Conservation (phyloP, 768 basidiomycete species). For the Macrolepiota fuliginosa region DNA sequence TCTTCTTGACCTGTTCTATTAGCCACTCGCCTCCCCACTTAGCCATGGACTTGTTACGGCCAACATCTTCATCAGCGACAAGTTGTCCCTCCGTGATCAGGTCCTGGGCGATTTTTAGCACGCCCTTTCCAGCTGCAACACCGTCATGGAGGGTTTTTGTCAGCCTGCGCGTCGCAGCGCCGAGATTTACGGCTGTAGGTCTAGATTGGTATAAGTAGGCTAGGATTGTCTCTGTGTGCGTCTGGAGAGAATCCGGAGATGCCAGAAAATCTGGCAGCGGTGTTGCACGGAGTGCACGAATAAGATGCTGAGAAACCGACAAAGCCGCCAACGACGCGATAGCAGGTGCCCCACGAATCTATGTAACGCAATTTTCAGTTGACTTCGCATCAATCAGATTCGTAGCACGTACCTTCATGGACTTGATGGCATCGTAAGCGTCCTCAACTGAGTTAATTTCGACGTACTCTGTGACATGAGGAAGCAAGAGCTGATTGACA, state of each 20-base stretch:
- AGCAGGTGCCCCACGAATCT: constrained; percentile 88
- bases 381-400: not conserved
- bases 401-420: constrained; percentile 72
- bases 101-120: constrained; percentile 49
- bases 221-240: constrained; percentile 56
- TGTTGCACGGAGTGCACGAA: constrained; percentile 43
- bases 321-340: constrained; percentile 92
- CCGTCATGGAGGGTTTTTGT: constrained; percentile 43
- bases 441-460: constrained; percentile 71
- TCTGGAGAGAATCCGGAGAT: constrained; percentile 48
- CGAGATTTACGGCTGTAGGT: constrained; percentile 97
- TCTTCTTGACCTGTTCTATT: constrained; percentile 42
- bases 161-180: constrained; percentile 79
- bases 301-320: constrained; percentile 65
- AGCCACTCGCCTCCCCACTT: constrained; percentile 88
- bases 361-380: not conserved
- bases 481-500: constrained; percentile 86
- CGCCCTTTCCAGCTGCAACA: constrained; percentile 38
- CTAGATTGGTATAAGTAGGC: constrained; percentile 80
- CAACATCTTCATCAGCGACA: constrained; percentile 87
- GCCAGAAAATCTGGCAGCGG: constrained; percentile 54
- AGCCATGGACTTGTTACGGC: constrained; percentile 83
- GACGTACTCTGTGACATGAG: constrained; percentile 66
- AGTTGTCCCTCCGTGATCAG: constrained; percentile 69
- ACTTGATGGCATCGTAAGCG: constrained; percentile 91